These are phyloP conservation scores for Rhodamnia rubescens DNA, from an alignment of 345 rosid genomes.

Conservation along the genomic window DNA sequence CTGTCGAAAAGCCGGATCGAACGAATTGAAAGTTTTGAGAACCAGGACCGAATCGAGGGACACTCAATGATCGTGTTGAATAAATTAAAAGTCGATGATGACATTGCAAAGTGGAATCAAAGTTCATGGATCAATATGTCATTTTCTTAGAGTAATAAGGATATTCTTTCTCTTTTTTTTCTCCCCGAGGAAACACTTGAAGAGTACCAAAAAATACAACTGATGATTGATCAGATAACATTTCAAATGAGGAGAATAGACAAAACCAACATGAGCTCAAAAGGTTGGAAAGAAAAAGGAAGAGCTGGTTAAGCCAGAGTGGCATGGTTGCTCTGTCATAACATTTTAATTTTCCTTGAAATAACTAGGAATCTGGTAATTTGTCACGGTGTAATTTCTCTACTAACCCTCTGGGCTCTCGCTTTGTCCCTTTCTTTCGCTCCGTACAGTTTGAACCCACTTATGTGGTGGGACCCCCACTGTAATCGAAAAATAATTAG, in stretches of 20 bases:
- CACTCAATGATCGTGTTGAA: accelerated
- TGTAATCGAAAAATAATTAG: too few species aligned
- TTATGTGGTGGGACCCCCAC: too few species aligned
- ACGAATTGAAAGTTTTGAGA: neutral
- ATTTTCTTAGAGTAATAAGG: neutral
- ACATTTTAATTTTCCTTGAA: neutral
- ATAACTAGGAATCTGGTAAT: neutral
- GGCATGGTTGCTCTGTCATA: neutral
- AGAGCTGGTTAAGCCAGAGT: neutral
- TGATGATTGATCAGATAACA: neutral
- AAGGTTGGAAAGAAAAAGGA: neutral
- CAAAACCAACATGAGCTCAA: neutral
- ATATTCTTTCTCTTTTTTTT: too few species aligned
- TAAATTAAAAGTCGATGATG: neutral
- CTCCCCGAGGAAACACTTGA: neutral
- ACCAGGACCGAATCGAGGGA: accelerated
- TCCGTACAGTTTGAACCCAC: neutral
- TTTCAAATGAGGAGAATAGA: neutral
- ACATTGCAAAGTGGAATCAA: accelerated
- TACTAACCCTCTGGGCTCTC: neutral
- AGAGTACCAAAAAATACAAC: neutral
- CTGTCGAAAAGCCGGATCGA: accelerated
- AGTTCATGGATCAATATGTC: neutral
- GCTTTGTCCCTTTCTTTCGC: neutral
- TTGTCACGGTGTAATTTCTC: neutral